These are phyloP conservation scores for Solanum pimpinellifolium DNA, from an alignment of 257 asterid genomes.

Conservation along the genomic window DNA sequence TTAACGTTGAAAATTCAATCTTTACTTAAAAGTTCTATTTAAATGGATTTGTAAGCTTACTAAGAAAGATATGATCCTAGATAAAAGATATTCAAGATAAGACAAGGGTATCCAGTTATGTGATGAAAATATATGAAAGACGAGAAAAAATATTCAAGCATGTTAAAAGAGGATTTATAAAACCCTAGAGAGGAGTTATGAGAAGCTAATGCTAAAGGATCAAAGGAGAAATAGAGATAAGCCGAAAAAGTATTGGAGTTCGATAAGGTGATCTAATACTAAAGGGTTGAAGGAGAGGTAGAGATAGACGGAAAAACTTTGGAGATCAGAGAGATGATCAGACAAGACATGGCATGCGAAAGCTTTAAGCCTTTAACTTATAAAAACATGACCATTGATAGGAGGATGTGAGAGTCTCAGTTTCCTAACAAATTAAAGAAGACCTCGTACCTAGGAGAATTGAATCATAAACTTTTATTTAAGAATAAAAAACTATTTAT, in stretches of 20 bases:
- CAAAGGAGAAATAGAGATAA: neutral
- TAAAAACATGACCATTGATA: neutral
- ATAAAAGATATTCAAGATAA: neutral
- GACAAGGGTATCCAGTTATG: neutral
- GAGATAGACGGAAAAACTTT: neutral
- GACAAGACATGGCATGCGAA: neutral
- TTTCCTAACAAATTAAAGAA: neutral
- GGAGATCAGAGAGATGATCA: neutral
- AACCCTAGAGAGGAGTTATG: neutral
- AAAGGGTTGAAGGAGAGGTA: neutral
- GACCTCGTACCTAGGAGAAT: no score
- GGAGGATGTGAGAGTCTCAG: neutral
- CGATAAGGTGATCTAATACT: neutral
- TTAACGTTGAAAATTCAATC: neutral
- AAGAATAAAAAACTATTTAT: no score
- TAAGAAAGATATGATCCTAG: neutral
- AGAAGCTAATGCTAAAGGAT: neutral
- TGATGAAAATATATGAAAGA: neutral
- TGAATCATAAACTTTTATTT: no score
- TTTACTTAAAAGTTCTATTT: neutral
- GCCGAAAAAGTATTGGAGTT: neutral
- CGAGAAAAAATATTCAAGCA: neutral
- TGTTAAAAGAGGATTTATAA: neutral
- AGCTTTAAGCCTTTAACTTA: neutral
- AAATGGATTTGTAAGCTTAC: neutral